A percentile compares a stretch with the other conserved stretches of the same genome.
Conservation (phyloP, 805 yeast species). For the Yarrowia divulgata region DNA sequence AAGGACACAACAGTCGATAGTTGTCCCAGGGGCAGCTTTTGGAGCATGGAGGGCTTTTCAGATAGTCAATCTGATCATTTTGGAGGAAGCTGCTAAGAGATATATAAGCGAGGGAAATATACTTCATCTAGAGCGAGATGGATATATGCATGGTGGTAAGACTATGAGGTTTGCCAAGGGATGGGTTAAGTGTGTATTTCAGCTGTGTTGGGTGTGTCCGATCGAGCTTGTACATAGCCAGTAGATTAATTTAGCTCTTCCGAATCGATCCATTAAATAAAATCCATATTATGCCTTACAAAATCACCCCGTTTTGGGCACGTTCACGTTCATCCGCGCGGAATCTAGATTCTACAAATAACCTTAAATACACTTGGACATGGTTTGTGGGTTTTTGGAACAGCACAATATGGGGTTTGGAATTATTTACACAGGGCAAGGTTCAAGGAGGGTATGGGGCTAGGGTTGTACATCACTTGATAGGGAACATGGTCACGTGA, state of each 20-base stretch:
- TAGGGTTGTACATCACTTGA: too few relatives aligned
- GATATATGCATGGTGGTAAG: background rate
- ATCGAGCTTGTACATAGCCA: background rate
- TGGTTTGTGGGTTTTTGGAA: slow-evolving; percentile 2
- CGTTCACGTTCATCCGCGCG: background rate
- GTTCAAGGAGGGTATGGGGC: background rate
- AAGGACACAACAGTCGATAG: slow-evolving; percentile 9
- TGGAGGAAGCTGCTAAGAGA: background rate
- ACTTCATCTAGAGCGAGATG: background rate
- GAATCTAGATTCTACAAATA: slow-evolving; percentile 11
- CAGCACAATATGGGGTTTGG: background rate
- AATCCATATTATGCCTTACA: background rate
- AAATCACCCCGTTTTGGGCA: background rate
- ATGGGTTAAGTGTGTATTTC: too few relatives aligned
- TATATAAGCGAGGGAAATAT: background rate
- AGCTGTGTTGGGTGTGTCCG: too few relatives aligned
- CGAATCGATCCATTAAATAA: background rate
- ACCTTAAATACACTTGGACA: background rate
- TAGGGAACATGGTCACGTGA: too few relatives aligned
- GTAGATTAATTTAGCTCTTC: background rate
- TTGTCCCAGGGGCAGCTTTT: slow-evolving; percentile 19
- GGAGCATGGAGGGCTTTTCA: background rate
- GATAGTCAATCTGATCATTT: background rate
- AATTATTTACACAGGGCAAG: slow-evolving; percentile 15
- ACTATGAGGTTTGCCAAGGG: background rate